Evolutionary conservation across 2,329 filamentous ascomycete species (phyloP).

Genomic region (Lachnellula subtilissima): DNA sequence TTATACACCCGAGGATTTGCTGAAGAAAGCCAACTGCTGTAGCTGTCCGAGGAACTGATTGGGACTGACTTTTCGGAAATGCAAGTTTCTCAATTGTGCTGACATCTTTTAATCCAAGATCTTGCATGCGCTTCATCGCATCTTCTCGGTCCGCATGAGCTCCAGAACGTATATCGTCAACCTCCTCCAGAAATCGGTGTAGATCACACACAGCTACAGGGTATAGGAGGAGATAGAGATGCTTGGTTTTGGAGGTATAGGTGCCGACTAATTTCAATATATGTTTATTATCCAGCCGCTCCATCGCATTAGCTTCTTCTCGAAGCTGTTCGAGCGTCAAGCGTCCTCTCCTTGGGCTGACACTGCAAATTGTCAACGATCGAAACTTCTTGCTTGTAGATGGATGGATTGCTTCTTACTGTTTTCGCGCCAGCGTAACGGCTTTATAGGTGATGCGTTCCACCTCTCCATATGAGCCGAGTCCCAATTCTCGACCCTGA

Average conservation of each 20-base stretch:
- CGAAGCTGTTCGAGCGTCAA: conserved; percentile 39
- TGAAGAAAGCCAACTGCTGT: conserved; percentile 38
- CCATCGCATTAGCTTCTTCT: conserved; percentile 44
- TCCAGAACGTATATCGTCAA: conserved; percentile 37
- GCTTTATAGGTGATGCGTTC: conserved; percentile 37
- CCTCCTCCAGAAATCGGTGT: conserved; percentile 38
- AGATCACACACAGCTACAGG: conserved; percentile 45
- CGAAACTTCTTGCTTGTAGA: conserved; percentile 8
- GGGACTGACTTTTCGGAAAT: not conserved
- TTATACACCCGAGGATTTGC: conserved; percentile 41
- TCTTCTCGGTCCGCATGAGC: conserved; percentile 38
- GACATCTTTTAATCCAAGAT: conserved; percentile 36
- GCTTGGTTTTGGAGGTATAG: conserved; percentile 38
- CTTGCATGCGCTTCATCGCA: conserved; percentile 35
- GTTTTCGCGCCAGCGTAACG: conserved; percentile 43
- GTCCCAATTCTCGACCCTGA: conserved; percentile 34
- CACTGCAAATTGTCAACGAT: conserved; percentile 20
- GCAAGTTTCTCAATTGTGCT: conserved; percentile 21
- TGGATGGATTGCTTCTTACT: conserved; percentile 15
- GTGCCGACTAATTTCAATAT: conserved; percentile 45
- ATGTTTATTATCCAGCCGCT: conserved; percentile 43
- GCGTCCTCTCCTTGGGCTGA: conserved; percentile 10
- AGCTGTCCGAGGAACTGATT: conserved; percentile 23
- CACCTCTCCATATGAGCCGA: conserved; percentile 41
- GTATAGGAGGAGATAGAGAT: conserved; percentile 44